Conservation (phyloP, 371 early-diverging fungal species). For the Parasitella parasitica region DNA sequence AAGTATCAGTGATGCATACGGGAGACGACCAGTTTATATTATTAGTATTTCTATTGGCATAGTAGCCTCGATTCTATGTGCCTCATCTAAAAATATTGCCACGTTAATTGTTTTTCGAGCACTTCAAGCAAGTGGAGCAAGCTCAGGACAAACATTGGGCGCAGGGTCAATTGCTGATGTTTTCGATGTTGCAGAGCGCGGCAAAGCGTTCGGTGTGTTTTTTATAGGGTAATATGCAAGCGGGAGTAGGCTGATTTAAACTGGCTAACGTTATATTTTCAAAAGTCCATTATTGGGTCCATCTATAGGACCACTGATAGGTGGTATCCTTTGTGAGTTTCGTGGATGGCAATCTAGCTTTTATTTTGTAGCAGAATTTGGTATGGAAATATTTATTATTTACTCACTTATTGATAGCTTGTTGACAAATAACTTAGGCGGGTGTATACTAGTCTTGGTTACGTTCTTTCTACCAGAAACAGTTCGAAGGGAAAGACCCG, state of each 20-base stretch:
- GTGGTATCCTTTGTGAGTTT: constrained; percentile 50
- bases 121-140: constrained; percentile 66
- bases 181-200: constrained; percentile 21
- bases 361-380: constrained; percentile 56
- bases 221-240: constrained; percentile 13
- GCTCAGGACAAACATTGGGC: constrained; percentile 59
- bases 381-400: constrained; percentile 7
- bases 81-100: constrained; percentile 47
- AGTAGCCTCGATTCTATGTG: constrained; percentile 62
- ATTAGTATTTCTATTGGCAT: constrained; percentile 53
- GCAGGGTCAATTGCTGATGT: constrained; percentile 40
- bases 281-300: constrained; percentile 43
- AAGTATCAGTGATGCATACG: constrained; percentile 60
- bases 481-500: constrained; percentile 3
- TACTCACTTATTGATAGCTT: background rate
- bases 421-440: background rate
- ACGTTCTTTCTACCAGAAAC: constrained; percentile 36
- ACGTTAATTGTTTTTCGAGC: constrained; percentile 62
- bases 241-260: background rate
- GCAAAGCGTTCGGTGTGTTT: constrained; percentile 34
- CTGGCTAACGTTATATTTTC: background rate
- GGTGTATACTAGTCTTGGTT: constrained; percentile 10
- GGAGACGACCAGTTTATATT: constrained; percentile 61
- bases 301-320: constrained; percentile 57
- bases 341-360: constrained; percentile 67